Base-by-base conservation (phyloP, 352 stramenopile genomes). In the Halophytophthora batemanensis region DNA sequence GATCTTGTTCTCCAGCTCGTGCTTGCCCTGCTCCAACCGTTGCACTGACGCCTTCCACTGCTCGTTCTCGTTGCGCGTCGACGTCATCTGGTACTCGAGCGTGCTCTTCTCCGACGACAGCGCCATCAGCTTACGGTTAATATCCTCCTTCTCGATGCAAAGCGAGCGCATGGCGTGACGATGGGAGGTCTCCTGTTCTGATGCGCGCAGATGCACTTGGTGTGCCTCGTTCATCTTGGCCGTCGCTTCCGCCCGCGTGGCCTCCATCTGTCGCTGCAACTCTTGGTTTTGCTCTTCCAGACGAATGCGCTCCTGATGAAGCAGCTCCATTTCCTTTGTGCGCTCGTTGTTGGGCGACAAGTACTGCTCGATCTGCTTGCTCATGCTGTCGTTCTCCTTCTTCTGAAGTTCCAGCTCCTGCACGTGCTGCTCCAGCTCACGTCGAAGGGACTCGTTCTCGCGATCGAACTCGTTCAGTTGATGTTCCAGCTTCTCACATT, bases 251-350 rank as follows among this genome's bases (percentile, higher is more conserved):
- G 50, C 60, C 28, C 68, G 68, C 23, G 71, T 67, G 12, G 49
- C 56, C 14, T 84, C 66, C 4, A 87, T 47, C 22, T 86, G 67
- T 22, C 65, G 53, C 31, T 70, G 59, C 10, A 86, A 45, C 35
- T 78, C 59, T 2, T 45, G 64, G 19, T 84, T 87, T 35, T 85
- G 74, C 22, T 87, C 74, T 64, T 90, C 80, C 8, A 90, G 55
- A 8, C 71, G 73, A 11, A 71, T 34, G 12, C 74, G 65, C 38
- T 90, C 74, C 31, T 48, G 53, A 17, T 88, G 66, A 13, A 85
- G 53, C 18, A 85, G 44, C 31, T 87, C 72, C 17, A 75, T 57
- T 54, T 87, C 66, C 53, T 77, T 83, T 13, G 44, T 75, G 12
- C 56, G 59, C 15, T 87, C 76, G 23, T 76, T 77, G 40, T 82